Conservation (phyloP, 2,329 filamentous ascomycete genomes). For the Verticillium nonalfalfae region DNA sequence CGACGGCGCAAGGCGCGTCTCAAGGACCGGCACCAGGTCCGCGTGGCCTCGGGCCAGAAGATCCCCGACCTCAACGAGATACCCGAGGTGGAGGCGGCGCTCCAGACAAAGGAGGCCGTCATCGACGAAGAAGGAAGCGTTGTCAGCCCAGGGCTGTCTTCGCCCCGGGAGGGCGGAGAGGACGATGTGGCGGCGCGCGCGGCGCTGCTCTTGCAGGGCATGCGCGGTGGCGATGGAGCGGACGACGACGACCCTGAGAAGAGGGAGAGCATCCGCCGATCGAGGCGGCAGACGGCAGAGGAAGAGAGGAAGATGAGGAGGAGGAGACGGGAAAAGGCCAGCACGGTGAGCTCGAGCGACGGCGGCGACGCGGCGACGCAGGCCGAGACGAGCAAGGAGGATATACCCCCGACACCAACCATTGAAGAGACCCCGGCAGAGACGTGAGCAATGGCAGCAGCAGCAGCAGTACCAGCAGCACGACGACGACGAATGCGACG, state of each 20-base stretch:
- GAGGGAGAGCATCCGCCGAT: slow-evolving; percentile 55
- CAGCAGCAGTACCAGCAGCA: slow-evolving; percentile 8
- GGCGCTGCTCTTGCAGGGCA: slow-evolving; percentile 74
- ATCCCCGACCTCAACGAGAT: slow-evolving; percentile 69
- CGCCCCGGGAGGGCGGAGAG: slow-evolving; percentile 39
- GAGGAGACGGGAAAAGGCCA: slow-evolving; percentile 57
- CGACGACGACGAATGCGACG: slow-evolving; percentile 3
- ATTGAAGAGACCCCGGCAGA: slow-evolving; percentile 11
- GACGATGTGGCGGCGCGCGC: slow-evolving; percentile 83
- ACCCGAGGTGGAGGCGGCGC: slow-evolving; percentile 43
- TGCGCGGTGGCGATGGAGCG: slow-evolving; percentile 61
- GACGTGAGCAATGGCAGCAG: slow-evolving; percentile 6
- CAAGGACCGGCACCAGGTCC: slow-evolving; percentile 85
- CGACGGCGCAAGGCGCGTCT: slow-evolving; percentile 78
- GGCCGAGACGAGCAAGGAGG: slow-evolving; percentile 10
- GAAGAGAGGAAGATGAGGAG: slow-evolving; percentile 66
- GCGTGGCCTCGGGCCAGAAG: slow-evolving; percentile 81
- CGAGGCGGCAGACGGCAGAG: slow-evolving; percentile 66
- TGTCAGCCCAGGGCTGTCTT: slow-evolving; percentile 42
- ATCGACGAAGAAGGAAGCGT: slow-evolving; percentile 43
- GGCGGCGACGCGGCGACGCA: slow-evolving; percentile 7
- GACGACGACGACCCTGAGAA: slow-evolving; percentile 43
- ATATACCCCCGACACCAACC: slow-evolving; percentile 10
- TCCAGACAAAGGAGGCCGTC: slow-evolving; percentile 25
- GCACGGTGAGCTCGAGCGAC: slow-evolving; percentile 23